Conservation (phyloP, 495 filamentous ascomycete genomes). For the Paragyromitra xinjiangensis region DNA sequence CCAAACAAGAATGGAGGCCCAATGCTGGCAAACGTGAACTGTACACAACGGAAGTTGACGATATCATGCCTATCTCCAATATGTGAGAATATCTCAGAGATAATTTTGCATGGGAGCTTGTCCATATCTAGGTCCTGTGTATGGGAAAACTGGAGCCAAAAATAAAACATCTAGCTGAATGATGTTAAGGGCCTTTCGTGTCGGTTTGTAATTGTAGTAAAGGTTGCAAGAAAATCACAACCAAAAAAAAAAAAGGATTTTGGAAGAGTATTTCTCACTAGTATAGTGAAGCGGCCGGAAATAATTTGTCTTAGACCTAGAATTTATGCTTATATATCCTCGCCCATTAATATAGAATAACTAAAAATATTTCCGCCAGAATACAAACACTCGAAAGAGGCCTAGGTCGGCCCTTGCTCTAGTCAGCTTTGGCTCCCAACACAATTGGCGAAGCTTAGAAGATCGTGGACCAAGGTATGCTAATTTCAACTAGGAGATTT, state of each 20-base stretch:
- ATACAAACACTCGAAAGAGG: too few species aligned
- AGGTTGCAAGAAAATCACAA: not conserved
- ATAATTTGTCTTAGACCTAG: not conserved
- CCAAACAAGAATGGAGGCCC: not conserved
- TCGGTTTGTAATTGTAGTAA: not conserved
- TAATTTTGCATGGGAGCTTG: conserved; percentile 1
- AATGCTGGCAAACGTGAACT: not conserved
- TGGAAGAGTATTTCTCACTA: not conserved
- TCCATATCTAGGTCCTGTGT: not conserved
- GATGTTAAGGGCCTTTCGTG: not conserved
- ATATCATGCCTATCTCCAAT: not conserved
- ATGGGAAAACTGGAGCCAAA: not conserved
- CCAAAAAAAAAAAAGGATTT: not conserved
- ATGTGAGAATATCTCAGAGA: conserved; percentile 4
- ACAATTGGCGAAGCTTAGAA: too few species aligned
- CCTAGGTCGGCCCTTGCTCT: too few species aligned
- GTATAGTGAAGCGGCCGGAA: not conserved
- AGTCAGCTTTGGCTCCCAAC: too few species aligned
- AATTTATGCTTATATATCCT: not conserved
- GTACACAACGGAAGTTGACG: not conserved
- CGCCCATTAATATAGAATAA: not conserved
- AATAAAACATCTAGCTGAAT: not conserved
- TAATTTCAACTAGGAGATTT: not conserved
- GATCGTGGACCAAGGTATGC: too few species aligned
- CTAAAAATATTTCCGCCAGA: too few species aligned